A percentile compares a stretch with the other conserved stretches of the same genome.
These are phyloP conservation scores for Aschersonia sp. DNA, from an alignment of 2,329 filamentous ascomycete genomes.

Conservation along the genomic window DNA sequence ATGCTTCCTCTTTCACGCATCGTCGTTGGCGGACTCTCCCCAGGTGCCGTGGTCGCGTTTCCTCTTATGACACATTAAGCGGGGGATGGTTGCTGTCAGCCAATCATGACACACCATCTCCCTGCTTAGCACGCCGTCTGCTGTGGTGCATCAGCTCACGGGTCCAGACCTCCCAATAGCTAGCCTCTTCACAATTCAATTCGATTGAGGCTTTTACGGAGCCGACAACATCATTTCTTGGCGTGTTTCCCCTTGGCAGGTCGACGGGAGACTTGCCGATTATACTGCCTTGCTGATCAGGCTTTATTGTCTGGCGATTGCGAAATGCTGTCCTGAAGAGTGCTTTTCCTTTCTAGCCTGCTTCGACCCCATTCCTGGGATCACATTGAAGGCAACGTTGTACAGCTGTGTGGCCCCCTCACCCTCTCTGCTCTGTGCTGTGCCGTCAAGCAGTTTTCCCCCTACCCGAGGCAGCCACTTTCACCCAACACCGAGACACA, in stretches of 20 bases:
- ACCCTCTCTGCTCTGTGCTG: not conserved
- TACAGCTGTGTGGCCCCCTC: not conserved
- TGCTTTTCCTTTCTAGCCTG: not conserved
- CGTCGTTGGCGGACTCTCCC: slow-evolving; percentile 6
- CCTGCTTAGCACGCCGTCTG: slow-evolving; percentile 5
- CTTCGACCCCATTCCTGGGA: not conserved
- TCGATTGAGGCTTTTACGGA: not conserved
- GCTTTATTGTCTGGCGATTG: not conserved
- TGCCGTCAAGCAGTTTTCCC: not conserved
- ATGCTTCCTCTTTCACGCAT: slow-evolving; percentile 1
- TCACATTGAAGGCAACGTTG: not conserved
- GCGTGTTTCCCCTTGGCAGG: not conserved
- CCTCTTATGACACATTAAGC: slow-evolving; percentile 24
- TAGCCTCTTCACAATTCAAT: not conserved
- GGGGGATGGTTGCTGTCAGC: slow-evolving; percentile 10
- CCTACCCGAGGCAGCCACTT: too few relatives aligned
- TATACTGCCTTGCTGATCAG: not conserved
- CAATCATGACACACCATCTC: slow-evolving; percentile 15
- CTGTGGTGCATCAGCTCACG: slow-evolving; percentile 8
- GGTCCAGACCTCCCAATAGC: slow-evolving; percentile 1
- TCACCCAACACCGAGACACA: not conserved
- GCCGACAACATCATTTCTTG: not conserved
- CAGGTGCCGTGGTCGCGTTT: slow-evolving; percentile 10
- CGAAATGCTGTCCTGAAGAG: not conserved
- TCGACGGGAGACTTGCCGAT: not conserved